Base-by-base conservation (phyloP, 2,329 filamentous ascomycete species). In the Xylariales sp. region DNA sequence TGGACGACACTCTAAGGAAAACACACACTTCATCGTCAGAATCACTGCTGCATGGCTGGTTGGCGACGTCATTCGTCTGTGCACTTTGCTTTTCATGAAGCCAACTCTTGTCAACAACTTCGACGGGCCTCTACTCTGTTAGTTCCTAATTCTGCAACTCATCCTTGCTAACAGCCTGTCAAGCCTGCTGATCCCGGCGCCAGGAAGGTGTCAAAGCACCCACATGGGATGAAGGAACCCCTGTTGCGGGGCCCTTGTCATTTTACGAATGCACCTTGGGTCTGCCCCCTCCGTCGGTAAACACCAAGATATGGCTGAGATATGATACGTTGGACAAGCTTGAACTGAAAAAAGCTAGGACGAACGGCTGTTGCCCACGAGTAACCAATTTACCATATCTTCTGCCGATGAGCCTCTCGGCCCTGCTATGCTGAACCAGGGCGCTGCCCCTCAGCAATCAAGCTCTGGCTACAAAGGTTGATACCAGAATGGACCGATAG, bases 131-230 rank as follows among this genome's bases (percentile, higher is more conserved):
- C 24, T n/a, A 27, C n/a, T 8, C 7, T 8, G 24, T 27, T n/a
- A 27, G n/a, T 27, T 27, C 24, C 24, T n/a, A 27, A 27, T 27
- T 27, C 24, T 27, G 24, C 24, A 53, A 44, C 46, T 32, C 36
- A 56, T 47, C 55, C 56, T 48, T 58, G 53, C 48, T 16, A 12
- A 32, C 39, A 45, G 48, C 53, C 51, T 51, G 50, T 48, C 49
- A 46, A 28, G 37, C 25, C 36, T 50, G 47, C 25, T 46, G 51
- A 55, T 56, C 53, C 53, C 55, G 53, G 50, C 43, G 42, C 38
- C 45, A 55, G 45, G 51, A 48, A 34, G 41, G 47, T 43, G 51
- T 53, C 48, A 51, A 49, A 48, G 50, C 48, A 48, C 40, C 27
- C 45, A 44, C 47, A 51, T 54, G 49, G 46, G 50, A 46, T 40